Evolutionary conservation across 768 basidiomycete species (phyloP).

Genomic region (Lactarius vividus): DNA sequence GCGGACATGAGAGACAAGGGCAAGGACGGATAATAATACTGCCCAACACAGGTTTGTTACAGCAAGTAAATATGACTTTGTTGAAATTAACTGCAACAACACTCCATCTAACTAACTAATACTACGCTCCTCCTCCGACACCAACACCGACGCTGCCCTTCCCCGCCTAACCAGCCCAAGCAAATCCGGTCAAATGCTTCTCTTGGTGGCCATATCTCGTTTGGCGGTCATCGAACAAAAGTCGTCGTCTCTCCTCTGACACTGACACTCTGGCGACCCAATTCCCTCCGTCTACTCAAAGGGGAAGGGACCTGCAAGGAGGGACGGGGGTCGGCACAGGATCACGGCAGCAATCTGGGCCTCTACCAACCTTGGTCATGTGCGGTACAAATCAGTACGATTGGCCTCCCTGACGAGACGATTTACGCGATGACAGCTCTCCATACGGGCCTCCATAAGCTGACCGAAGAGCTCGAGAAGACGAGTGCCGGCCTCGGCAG

Average conservation of each 20-base stretch:
- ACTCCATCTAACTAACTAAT: neutral
- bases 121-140: neutral
- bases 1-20: conserved; percentile 40
- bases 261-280: neutral
- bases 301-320: neutral
- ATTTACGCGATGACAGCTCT: conserved; percentile 67
- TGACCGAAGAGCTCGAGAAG: conserved; percentile 67
- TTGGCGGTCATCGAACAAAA: conserved; percentile 18
- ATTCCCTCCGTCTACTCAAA: neutral
- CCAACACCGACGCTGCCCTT: neutral
- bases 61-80: neutral
- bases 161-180: conserved; percentile 14
- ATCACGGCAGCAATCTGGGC: conserved; percentile 5
- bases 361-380: conserved; percentile 22
- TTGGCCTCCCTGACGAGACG: conserved; percentile 52
- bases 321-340: conserved; percentile 4
- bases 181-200: neutral
- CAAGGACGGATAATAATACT: neutral
- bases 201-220: neutral
- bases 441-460: conserved; percentile 72
- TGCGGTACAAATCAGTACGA: conserved; percentile 32
- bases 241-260: conserved; percentile 5
- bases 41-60: neutral
- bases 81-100: neutral
- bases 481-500: conserved; percentile 44